Percentiles rank a stretch among this genome's conserved stretches.
Evolutionary conservation across 1,284 basidiomycete genomes (phyloP).

Genomic region (Peniophora sp.): DNA sequence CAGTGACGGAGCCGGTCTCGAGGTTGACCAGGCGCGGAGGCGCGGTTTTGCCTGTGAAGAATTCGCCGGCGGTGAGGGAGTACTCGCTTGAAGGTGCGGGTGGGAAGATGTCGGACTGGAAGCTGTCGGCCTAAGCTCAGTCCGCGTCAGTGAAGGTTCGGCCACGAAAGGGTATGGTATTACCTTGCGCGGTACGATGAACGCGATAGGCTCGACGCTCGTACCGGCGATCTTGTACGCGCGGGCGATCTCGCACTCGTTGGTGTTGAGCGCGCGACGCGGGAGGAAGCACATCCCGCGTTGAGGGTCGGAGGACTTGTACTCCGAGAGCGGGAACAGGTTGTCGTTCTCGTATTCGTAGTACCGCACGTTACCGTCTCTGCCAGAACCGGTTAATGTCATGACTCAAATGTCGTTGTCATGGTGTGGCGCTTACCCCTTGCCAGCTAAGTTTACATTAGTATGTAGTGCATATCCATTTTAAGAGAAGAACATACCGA

Average conservation of each 20-base stretch:
- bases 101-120: conserved; percentile 94
- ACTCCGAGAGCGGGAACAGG: conserved; percentile 75
- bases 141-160: background rate
- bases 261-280: conserved; percentile 79
- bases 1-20: conserved; percentile 43
- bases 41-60: conserved; percentile 78
- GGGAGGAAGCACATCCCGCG: conserved; percentile 96
- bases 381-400: conserved; percentile 23
- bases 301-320: conserved; percentile 89
- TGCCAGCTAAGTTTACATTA: conserved; percentile 46
- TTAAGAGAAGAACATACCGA: conserved; percentile 42
- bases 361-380: conserved; percentile 92
- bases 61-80: conserved; percentile 76
- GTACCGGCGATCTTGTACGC: conserved; percentile 84
- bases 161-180: conserved; percentile 9
- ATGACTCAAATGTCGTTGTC: conserved; percentile 8
- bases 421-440: conserved; percentile 54
- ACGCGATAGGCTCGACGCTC: conserved; percentile 83
- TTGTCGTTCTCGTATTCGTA: conserved; percentile 91
- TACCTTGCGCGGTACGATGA: conserved; percentile 89
- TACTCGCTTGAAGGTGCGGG: conserved; percentile 80
- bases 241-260: conserved; percentile 92
- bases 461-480: background rate
- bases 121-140: conserved; percentile 69
- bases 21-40: conserved; percentile 66